A percentile compares a stretch with the other conserved stretches of the same genome.
These are phyloP conservation scores for Arthromyces matolae DNA, from an alignment of 768 basidiomycete species.

Conservation along the genomic window DNA sequence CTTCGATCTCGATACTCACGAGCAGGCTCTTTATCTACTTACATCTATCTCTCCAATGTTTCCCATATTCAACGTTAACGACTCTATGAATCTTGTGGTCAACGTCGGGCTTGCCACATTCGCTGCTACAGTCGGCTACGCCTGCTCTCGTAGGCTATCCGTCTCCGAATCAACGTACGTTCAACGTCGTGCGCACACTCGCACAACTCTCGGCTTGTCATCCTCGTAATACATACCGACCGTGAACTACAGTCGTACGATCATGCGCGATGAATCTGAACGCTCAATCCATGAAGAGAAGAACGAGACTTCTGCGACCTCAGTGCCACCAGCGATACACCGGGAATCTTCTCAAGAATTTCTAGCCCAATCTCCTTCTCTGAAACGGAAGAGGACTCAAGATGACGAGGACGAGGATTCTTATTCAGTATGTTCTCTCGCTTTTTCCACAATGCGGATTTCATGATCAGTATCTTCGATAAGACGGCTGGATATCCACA, in stretches of 20 bases:
- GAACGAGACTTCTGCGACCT: neutral
- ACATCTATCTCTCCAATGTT: too few relatives aligned
- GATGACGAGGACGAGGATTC: slow-evolving; percentile 22
- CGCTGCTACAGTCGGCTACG: slow-evolving; percentile 58
- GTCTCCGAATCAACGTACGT: slow-evolving; percentile 27
- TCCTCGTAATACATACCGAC: too few relatives aligned
- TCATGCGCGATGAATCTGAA: slow-evolving; percentile 5
- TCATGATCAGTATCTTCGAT: slow-evolving; percentile 7
- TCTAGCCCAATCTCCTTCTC: neutral
- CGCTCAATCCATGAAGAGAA: neutral
- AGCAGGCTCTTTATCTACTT: neutral
- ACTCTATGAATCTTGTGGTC: slow-evolving; percentile 53
- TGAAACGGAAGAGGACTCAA: slow-evolving; percentile 29
- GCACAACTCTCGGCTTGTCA: too few relatives aligned
- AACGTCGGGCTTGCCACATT: slow-evolving; percentile 58
- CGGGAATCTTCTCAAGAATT: neutral
- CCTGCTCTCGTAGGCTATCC: slow-evolving; percentile 42
- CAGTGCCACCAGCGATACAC: too few relatives aligned
- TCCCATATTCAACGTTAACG: slow-evolving; percentile 38
- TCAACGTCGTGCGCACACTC: slow-evolving; percentile 8
- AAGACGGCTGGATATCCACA: slow-evolving; percentile 42
- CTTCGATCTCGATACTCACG: neutral
- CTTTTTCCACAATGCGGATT: neutral
- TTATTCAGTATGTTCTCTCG: slow-evolving; percentile 13
- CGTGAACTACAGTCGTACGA: slow-evolving; percentile 10